Evolutionary conservation across 495 filamentous ascomycete species (phyloP).

Genomic region (Penicillium malachiteum): DNA sequence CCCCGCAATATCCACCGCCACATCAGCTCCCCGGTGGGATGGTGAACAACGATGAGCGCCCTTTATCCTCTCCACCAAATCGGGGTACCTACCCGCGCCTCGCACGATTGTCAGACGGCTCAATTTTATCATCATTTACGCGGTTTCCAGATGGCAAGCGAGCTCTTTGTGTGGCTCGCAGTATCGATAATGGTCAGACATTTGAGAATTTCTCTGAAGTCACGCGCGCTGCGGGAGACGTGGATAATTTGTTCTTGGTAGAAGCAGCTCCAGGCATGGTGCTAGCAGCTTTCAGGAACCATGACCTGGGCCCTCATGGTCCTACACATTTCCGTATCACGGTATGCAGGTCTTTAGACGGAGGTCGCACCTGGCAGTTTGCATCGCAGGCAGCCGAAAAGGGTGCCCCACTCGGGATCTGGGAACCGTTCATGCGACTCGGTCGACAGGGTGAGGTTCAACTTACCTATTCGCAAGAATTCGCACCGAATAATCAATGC

Average conservation of each 20-base stretch:
- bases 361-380: constrained; percentile 53
- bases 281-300: constrained; percentile 60
- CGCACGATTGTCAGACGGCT: constrained; percentile 37
- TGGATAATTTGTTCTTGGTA: constrained; percentile 60
- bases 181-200: constrained; percentile 36
- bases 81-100: constrained; percentile 44
- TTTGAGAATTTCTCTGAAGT: constrained; percentile 41
- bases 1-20: not conserved
- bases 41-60: constrained; percentile 40
- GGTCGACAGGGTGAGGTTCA: constrained; percentile 51
- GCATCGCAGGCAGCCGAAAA: constrained; percentile 52
- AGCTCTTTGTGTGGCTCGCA: constrained; percentile 33
- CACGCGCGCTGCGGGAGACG: constrained; percentile 42
- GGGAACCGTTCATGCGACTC: constrained; percentile 62
- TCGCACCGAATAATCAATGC: constrained; percentile 56
- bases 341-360: constrained; percentile 55
- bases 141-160: constrained; percentile 30
- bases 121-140: constrained; percentile 43
- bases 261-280: constrained; percentile 50
- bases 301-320: constrained; percentile 42
- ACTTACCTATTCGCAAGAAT: constrained; percentile 59
- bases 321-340: constrained; percentile 59
- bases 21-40: constrained; percentile 18
- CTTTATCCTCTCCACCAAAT: constrained; percentile 39
- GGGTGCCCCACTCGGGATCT: constrained; percentile 48